These are phyloP conservation scores for Allium cepa DNA, from an alignment of 106 monocot species.

Conservation along the genomic window DNA sequence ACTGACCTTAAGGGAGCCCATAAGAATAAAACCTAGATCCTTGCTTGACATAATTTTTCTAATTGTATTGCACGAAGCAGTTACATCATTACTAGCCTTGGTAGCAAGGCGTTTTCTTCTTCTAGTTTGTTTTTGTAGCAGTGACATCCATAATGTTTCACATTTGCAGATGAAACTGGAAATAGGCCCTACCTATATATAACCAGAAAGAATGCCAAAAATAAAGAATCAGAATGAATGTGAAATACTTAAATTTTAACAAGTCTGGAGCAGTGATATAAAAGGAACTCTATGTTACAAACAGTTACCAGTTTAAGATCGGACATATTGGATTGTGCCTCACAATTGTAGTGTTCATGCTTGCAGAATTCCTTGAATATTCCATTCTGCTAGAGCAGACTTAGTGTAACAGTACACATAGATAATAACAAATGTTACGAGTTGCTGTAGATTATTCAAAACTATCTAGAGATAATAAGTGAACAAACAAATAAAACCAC, in stretches of 20 bases:
- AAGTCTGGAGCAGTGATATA: not conserved
- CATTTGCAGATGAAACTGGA: slow-evolving; percentile 63
- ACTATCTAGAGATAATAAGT: not conserved
- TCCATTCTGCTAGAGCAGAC: slow-evolving; percentile 32
- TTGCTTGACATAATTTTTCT: slow-evolving; percentile 73
- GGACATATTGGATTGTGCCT: slow-evolving; percentile 5
- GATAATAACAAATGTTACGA: not conserved
- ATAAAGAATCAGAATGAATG: not conserved
- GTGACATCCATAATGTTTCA: slow-evolving; percentile 43
- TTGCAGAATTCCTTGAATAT: slow-evolving; percentile 73
- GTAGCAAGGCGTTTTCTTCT: not conserved
- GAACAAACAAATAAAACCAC: no score
- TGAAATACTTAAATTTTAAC: not conserved
- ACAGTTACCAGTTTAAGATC: slow-evolving; percentile 46
- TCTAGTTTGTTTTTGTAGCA: slow-evolving; percentile 8
- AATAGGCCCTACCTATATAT: slow-evolving; percentile 54
- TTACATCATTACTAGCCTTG: slow-evolving; percentile 24
- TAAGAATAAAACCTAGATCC: slow-evolving; percentile 55
- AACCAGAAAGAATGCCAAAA: not conserved
- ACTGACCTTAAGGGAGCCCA: slow-evolving; percentile 72
- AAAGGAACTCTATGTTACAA: not conserved
- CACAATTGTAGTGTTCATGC: slow-evolving; percentile 19
- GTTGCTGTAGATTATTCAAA: not conserved
- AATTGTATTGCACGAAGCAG: slow-evolving; percentile 20
- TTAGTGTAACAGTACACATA: no score